Evolutionary conservation across 2,329 filamentous ascomycete genomes (phyloP).

Genomic region (Cladobotryum protrusum): DNA sequence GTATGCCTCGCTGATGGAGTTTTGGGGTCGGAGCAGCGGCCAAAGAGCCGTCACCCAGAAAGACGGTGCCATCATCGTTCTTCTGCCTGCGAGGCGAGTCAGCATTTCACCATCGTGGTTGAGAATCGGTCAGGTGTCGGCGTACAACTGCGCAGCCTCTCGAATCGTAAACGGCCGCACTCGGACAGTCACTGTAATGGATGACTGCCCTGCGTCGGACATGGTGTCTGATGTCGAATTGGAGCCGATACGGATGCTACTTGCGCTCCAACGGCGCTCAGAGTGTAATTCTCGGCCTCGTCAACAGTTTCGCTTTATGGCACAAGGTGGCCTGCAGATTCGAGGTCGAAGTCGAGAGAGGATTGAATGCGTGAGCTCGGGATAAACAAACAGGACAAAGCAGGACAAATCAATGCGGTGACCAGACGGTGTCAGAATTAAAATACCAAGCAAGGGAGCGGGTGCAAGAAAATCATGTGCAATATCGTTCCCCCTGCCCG

Average conservation of each 20-base stretch:
- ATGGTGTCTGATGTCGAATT: slow-evolving; percentile 12
- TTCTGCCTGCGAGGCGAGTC: slow-evolving; percentile 40
- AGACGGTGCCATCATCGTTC: slow-evolving; percentile 78
- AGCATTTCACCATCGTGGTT: slow-evolving; percentile 1
- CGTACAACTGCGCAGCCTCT: slow-evolving; percentile 85
- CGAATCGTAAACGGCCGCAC: slow-evolving; percentile 74
- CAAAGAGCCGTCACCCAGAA: slow-evolving; percentile 93
- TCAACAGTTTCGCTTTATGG: too few species aligned
- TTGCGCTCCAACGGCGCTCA: neutral
- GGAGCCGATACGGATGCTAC: too few species aligned
- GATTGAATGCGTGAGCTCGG: slow-evolving; percentile 1
- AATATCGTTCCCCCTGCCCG: neutral
- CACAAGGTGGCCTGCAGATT: neutral
- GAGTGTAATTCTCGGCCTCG: neutral
- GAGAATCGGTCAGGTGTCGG: neutral
- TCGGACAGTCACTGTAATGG: slow-evolving; percentile 57
- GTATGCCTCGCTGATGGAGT: slow-evolving; percentile 76
- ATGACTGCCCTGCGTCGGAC: slow-evolving; percentile 36
- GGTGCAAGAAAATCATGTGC: slow-evolving; percentile 10
- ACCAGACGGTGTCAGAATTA: slow-evolving; percentile 2
- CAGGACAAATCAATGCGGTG: neutral
- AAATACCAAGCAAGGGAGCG: slow-evolving; percentile 9
- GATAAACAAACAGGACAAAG: neutral
- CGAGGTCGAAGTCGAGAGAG: neutral
- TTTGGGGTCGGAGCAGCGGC: slow-evolving; percentile 82